Evolutionary conservation across 1,139 yeast genomes (phyloP), one percentile per base, ranked within the genome.

Genomic region (Lodderomyces orthopsilosis): DNA sequence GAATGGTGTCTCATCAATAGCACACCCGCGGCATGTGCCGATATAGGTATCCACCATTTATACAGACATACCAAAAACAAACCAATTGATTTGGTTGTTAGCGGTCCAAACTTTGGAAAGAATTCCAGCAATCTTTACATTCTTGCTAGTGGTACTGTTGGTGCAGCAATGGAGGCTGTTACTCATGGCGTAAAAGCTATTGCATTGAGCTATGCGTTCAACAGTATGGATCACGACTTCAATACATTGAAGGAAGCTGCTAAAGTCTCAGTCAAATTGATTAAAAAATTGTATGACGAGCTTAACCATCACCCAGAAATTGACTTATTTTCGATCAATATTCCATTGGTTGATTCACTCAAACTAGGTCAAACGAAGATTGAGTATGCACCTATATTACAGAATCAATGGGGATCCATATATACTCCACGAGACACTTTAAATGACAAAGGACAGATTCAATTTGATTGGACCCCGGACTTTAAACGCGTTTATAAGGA

Each of bases 91-190:
- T 68, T 93, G 50, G 96, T 93, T 3, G 63, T 93, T 15, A 85
- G 95, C 44, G 98, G 98, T 0, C 98, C 98, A 7, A 93, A 93
- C 61, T 93, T 85, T 53, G 98, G 98, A 22, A 80, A 95, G 58
- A 93, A 93, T 63, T 83, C 96, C 2, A 80, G 93, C 32, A 89
- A 94, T n/a, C 77, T 93, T 38, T 93, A 90, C 61, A 86, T 90
- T 45, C 77, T 93, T 56, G 82, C 96, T 9, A 84, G 94, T 54
- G 98, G 98, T n/a, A 93, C 98, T 1, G 86, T 93, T 22, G 98
- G 98, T 21, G 98, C 96, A 1, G 95, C 97, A 0, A 81, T 91
- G 90, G 98, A 93, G 64, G 95, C 93, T 1, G 88, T 86, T 1
- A 79, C 93, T 37, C 83, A 88, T 48, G 91, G 90, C 1, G 77